Conservation (phyloP, 1,284 basidiomycete species). For the Cutaneotrichosporon mucoides region DNA sequence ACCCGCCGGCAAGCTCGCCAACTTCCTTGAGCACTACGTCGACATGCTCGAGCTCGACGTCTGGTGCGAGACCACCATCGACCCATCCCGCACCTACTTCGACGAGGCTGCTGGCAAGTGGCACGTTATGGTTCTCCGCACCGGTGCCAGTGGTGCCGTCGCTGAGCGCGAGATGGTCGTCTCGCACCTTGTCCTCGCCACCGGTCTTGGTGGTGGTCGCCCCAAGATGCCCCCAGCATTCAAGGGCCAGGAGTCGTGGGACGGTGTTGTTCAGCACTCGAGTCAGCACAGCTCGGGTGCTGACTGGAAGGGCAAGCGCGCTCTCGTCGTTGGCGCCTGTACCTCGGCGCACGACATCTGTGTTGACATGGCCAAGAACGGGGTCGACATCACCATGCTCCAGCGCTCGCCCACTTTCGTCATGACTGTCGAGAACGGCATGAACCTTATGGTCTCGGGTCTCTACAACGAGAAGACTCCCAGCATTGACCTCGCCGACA, state of each 20-base stretch:
- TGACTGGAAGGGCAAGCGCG: constrained; percentile 59
- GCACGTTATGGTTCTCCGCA: constrained; percentile 54
- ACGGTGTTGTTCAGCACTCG: constrained; percentile 59
- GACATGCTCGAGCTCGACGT: constrained; percentile 61
- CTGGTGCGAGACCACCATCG: constrained; percentile 59
- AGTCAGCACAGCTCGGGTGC: constrained; percentile 56
- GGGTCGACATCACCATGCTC: constrained; percentile 59
- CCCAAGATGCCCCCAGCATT: constrained; percentile 53
- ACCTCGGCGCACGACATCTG: constrained; percentile 56
- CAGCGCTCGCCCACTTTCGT: constrained; percentile 63
- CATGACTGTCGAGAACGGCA: constrained; percentile 56
- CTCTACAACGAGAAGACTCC: constrained; percentile 51
- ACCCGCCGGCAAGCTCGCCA: constrained; percentile 56
- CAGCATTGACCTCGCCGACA: constrained; percentile 56
- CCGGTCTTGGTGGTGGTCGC: constrained; percentile 58
- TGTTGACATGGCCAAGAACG: constrained; percentile 53
- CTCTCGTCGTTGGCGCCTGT: constrained; percentile 59
- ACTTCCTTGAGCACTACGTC: constrained; percentile 66
- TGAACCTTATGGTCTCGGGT: constrained; percentile 40
- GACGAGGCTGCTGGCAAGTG: constrained; percentile 55
- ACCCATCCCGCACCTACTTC: constrained; percentile 47
- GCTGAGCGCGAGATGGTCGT: constrained; percentile 54
- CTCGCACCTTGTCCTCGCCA: constrained; percentile 55
- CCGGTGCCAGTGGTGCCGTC: constrained; percentile 43
- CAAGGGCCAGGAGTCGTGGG: constrained; percentile 54